Base-by-base conservation (phyloP, 371 early-diverging fungal species). In the Gilbertella persicaria region DNA sequence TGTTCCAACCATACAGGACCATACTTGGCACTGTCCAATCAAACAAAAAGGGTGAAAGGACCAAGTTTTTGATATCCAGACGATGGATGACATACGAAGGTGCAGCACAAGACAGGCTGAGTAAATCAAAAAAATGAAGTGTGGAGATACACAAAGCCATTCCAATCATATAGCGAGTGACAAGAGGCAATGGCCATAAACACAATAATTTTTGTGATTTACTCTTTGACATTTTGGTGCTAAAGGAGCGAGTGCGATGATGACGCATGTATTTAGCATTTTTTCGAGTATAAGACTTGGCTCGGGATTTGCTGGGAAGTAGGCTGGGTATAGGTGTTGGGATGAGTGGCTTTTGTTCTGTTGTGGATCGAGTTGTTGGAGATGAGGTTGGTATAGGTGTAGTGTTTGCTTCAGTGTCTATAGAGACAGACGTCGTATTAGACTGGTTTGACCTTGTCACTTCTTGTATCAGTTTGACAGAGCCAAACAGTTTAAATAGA, bases 181-280 rank as follows among this genome's bases (percentile, higher is more conserved):
- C 58, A 10, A 69, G 50, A 9, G 81, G 81, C 10, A 80, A 53
- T 3, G 81, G 78, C 81, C 80, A 79, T 14, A 79, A 45, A 40
- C 70, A 69, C 4, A 79, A 52, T 21, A 76, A 21, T 40, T 71
- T 71, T 42, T 76, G 78, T 10, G 78, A 70, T 53, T 78, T 66
- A 8, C 51, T 56, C 40, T 60, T 60, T 43, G 14, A 26, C 7
- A 13, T 54, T 37, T 28, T 44, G n/a, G 21, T 17, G n/a, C 30
- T 40, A 20, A 50, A 50, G 16, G 53, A 53, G 3, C 53, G 53
- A 16, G 53, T 29, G 16, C 37, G 58, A 41, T 58, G 46, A 29
- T 62, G 62, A 30, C 69, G 64, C 30, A 55, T 28, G 23, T 60
- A 67, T 50, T 67, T 65, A 8, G 69, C 56, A 39, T 51, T 65